Evolutionary conservation across 495 filamentous ascomycete genomes (phyloP).

Genomic region (Penicillium angulare): DNA sequence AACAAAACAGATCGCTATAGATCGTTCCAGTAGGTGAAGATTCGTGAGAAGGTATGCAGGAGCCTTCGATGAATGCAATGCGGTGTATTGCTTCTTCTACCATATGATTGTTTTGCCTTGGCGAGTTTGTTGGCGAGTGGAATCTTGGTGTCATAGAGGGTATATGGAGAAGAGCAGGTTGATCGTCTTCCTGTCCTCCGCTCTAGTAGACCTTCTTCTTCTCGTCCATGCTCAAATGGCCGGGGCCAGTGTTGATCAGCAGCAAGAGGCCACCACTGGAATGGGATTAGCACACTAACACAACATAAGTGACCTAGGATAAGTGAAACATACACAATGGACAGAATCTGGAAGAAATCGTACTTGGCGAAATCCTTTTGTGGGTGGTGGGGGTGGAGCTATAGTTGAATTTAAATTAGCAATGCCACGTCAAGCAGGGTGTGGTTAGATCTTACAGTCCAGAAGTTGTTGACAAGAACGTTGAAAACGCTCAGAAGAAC

Average conservation of each 20-base stretch:
- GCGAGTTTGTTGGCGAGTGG: neutral
- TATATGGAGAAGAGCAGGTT: slow-evolving; percentile 14
- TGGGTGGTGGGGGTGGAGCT: slow-evolving; percentile 97
- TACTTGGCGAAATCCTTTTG: slow-evolving; percentile 99
- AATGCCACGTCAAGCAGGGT: neutral
- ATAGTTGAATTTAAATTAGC: neutral
- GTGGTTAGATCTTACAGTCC: slow-evolving; percentile 74
- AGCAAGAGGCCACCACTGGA: slow-evolving; percentile 82
- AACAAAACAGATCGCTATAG: neutral
- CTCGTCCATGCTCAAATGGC: slow-evolving; percentile 96
- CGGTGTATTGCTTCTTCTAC: neutral
- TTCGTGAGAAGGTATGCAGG: too few species aligned
- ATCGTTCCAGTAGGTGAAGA: too few species aligned
- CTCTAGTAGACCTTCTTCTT: slow-evolving; percentile 99
- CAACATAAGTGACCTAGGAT: neutral
- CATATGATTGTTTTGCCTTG: neutral
- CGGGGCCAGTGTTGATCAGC: slow-evolving; percentile 96
- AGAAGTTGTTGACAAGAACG: slow-evolving; percentile 98
- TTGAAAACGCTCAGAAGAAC: slow-evolving; percentile 96
- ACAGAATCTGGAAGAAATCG: slow-evolving; percentile 99
- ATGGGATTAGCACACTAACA: slow-evolving; percentile 19
- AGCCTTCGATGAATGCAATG: too few species aligned
- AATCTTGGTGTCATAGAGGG: neutral
- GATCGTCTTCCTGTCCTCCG: slow-evolving; percentile 3
- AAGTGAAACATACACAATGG: slow-evolving; percentile 76